phyloP scores from a whole-genome alignment of 768 basidiomycete species.

The Phaffia australis region DNA sequence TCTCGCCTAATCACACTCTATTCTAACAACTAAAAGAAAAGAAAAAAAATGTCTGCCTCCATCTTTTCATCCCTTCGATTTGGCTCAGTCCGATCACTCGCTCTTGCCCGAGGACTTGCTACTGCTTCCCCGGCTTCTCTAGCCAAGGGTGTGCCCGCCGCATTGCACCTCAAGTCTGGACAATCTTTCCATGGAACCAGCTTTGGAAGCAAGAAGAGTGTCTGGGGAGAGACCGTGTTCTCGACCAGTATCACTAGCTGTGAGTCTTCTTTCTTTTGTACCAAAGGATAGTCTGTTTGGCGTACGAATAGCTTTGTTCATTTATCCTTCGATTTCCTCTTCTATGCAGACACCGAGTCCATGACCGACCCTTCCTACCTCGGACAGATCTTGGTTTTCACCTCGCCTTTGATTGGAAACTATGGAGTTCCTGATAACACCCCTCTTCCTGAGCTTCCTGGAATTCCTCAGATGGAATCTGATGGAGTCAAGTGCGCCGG shows the following conservation, averaged over 20 bases:
- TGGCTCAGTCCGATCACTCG: not conserved
- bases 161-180: slow-evolving; percentile 84
- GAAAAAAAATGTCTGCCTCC: no score
- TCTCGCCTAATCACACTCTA: no score
- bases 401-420: slow-evolving; percentile 94
- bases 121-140: slow-evolving; percentile 30
- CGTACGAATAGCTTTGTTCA: no score
- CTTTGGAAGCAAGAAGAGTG: slow-evolving; percentile 77
- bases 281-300: not conserved
- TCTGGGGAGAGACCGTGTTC: slow-evolving; percentile 95
- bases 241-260: slow-evolving; percentile 98
- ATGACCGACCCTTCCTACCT: slow-evolving; percentile 99
- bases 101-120: slow-evolving; percentile 14
- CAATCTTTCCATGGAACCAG: slow-evolving; percentile 80
- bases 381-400: slow-evolving; percentile 96
- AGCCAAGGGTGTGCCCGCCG: slow-evolving; percentile 50
- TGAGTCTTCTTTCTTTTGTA: slow-evolving; percentile 42
- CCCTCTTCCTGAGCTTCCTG: slow-evolving; percentile 46
- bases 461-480: slow-evolving; percentile 70
- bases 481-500: slow-evolving; percentile 80
- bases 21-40: no score
- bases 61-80: no score
- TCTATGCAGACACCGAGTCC: slow-evolving; percentile 78
- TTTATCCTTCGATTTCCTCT: slow-evolving; percentile 23
- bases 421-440: slow-evolving; percentile 84